A percentile compares a stretch with the other conserved stretches of the same genome.
Evolutionary conservation across 305 asterid species (phyloP).

Genomic region (Withania somnifera): DNA sequence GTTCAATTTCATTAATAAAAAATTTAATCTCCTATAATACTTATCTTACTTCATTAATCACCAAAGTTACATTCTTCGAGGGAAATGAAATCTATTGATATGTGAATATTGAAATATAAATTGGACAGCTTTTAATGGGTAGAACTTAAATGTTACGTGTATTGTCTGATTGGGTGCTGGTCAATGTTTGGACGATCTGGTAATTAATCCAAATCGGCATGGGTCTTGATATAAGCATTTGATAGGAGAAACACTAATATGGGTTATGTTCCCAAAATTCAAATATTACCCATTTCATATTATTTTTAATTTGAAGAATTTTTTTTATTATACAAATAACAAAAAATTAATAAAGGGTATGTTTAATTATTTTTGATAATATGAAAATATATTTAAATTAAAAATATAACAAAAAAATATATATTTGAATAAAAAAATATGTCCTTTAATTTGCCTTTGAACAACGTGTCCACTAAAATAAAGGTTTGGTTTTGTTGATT

Average conservation of each 20-base stretch:
- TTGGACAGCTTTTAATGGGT: neutral
- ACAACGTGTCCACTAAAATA: no score
- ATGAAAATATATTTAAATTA: no score
- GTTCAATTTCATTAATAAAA: no score
- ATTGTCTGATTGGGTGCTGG: neutral
- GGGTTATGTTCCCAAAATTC: neutral
- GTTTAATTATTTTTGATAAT: no score
- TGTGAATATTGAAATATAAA: no score
- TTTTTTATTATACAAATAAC: no score
- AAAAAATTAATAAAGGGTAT: no score
- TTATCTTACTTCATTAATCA: neutral
- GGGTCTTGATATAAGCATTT: neutral
- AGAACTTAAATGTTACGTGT: neutral
- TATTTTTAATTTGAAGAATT: no score
- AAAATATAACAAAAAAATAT: no score
- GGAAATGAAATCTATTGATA: neutral
- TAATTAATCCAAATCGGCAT: neutral
- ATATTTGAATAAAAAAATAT: no score
- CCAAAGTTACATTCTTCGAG: neutral
- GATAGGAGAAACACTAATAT: neutral
- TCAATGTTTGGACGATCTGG: neutral
- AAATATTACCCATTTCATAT: no score
- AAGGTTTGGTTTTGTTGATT: constrained; percentile 3
- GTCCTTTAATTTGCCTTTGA: no score
- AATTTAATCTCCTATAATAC: neutral